Evolutionary conservation across 1,284 basidiomycete genomes (phyloP), one percentile per base, ranked within the genome.

Genomic region (Heterobasidion parviporum): DNA sequence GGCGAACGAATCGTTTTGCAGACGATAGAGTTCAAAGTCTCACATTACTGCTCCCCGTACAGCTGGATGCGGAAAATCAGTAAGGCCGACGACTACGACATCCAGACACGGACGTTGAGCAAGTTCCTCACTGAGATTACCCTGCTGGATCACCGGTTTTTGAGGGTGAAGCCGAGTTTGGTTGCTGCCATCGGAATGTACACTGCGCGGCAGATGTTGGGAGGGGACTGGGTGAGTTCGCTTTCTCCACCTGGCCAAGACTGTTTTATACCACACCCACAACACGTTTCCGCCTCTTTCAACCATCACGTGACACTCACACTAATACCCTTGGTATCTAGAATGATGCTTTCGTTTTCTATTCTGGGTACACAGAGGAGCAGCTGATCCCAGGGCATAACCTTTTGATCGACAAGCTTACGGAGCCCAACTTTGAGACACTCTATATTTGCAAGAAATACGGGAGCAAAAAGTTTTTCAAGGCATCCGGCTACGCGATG

Each of bases 171-270:
- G 72, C 95, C 96, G 0, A 94, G 91, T 69, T 80, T 98, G 68
- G 79, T 98, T 53, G 97, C 97, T n/a, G 97, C 96, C 10, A 85
- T 99, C 55, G 92, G 94, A 54, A 99, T 99, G 97, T 99, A 95
- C 78, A 87, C 88, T 59, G 87, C 95, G 51, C 82, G 94, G 64
- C 82, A 75, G 72, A 97, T 98, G 95, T 73, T 97, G 61, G 91
- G 88, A 52, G 91, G 91, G 63, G 85, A 89, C 70, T 98, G 94
- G 94, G 94, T 96, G 70, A 75, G 93, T 81, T 26, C 26, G 26
- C 6, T 26, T 4, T 26, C 6, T 26, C 54, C 56, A 16, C 9
- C 20, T 14, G 20, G 47, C 57, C 47, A 56, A 64, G 60, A 59
- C 38, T 26, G 26, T 26, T 26, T 26, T 26, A 26, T 26, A 26